These are phyloP conservation scores for Rhodotorula diobovata DNA, from an alignment of 768 basidiomycete species.

Conservation along the genomic window DNA sequence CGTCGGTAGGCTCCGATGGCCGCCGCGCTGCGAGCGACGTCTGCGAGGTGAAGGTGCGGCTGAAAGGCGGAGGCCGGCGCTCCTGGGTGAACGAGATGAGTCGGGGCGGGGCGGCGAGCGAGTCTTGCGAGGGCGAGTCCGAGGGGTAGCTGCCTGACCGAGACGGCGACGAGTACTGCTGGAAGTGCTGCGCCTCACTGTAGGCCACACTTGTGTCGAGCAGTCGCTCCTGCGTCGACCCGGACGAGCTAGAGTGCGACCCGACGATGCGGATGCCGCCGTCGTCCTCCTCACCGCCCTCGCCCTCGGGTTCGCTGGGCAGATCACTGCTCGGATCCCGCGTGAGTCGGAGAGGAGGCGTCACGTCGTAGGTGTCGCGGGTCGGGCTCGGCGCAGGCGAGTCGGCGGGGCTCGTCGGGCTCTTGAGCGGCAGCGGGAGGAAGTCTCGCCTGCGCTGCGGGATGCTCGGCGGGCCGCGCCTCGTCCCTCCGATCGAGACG, in stretches of 20 bases:
- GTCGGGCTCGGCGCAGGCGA: conserved; percentile 16
- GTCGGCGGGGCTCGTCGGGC: neutral
- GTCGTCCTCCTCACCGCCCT: neutral
- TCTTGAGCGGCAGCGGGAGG: conserved; percentile 28
- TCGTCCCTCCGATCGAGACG: neutral
- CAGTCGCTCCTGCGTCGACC: neutral
- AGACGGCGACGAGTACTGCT: conserved; percentile 30
- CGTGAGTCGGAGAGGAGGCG: neutral
- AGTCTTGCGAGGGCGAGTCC: conserved; percentile 9
- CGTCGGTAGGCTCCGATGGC: neutral
- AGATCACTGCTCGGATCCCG: neutral
- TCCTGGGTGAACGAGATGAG: conserved; percentile 34
- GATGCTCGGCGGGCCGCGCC: conserved; percentile 18
- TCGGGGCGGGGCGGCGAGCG: conserved; percentile 19
- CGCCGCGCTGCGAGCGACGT: conserved; percentile 10
- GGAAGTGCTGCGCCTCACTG: conserved; percentile 12
- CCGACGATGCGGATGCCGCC: conserved; percentile 30
- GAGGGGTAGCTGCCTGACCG: conserved; percentile 19
- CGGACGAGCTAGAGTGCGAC: conserved; percentile 8
- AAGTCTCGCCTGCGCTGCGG: conserved; percentile 40
- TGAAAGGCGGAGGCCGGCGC: conserved; percentile 9
- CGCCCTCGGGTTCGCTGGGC: neutral
- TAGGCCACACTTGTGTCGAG: neutral
- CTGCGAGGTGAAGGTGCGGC: conserved; percentile 4
- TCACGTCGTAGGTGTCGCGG: conserved; percentile 19